Evolutionary conservation across 140 eudicot species (phyloP), one percentile per base, ranked within the genome.

Genomic region (Senecio squalidus): DNA sequence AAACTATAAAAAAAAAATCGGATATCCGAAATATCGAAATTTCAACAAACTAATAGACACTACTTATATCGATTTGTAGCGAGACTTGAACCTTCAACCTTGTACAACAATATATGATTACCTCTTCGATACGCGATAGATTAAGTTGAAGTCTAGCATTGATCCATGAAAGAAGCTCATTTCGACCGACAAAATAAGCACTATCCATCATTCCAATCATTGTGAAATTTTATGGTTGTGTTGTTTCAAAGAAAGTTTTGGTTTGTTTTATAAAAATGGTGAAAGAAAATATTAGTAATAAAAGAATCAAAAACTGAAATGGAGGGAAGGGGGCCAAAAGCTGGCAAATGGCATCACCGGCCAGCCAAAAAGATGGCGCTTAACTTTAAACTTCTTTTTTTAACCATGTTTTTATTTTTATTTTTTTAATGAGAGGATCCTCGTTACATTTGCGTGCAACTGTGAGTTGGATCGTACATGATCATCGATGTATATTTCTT

Each of bases 191-290:
- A 25, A 92, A 92, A 59, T 92, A 92, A 2, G 98, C 98, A 56
- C 96, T 74, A 27, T 92, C 96, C 98, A 92, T 92, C 71, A 87
- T 92, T 67, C 98, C 98, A 7, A 92, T 92, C n/a, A n/a, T n/a
- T n/a, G n/a, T n/a, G n/a, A n/a, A n/a, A n/a, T n/a, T n/a, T n/a
- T n/a, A n/a, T n/a, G n/a, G n/a, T n/a, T n/a, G n/a, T n/a, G 16
- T 10, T 10, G 45, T 3, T 39, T 3, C 9, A 39, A 9, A 9
- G 1, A 1, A 14, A 10, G 14, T 14, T 44, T n/a, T 7, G 6
- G 5, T 6, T 6, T n/a, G 22, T n/a, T 6, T 14, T 44, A 7
- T 44, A 2, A 44, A 44, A 7, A 13, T 61, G 1, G 24, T 20
- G 10, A 25, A 48, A 61, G 7, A 49, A 16, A 60, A 17, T 46